phyloP scores from a whole-genome alignment of 2,329 filamentous ascomycete species.

The Aspergillus melleus region DNA sequence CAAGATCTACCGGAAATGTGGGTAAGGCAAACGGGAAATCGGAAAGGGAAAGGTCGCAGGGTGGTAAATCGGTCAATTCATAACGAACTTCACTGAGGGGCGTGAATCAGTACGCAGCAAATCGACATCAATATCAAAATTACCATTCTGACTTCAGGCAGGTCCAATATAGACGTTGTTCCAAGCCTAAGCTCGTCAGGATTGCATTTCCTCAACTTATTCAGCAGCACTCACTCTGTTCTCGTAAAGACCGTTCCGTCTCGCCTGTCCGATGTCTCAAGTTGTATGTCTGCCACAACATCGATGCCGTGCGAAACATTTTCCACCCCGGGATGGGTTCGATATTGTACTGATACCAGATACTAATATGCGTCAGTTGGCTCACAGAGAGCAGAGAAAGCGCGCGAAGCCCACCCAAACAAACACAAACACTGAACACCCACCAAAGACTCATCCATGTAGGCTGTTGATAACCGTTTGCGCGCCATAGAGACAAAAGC shows the following conservation, averaged over 20 bases:
- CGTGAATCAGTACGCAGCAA: not conserved
- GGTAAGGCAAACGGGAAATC: conserved; percentile 27
- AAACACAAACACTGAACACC: conserved; percentile 26
- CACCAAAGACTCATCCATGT: conserved; percentile 23
- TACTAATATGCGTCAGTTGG: conserved; percentile 13
- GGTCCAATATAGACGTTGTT: conserved; percentile 28
- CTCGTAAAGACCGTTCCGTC: conserved; percentile 20
- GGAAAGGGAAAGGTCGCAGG: conserved; percentile 25
- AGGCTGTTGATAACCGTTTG: conserved; percentile 24
- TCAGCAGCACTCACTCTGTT: conserved; percentile 20
- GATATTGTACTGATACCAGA: conserved; percentile 29
- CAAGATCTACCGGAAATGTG: conserved; percentile 20
- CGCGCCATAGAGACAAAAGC: conserved; percentile 23
- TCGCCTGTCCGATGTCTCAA: conserved; percentile 23
- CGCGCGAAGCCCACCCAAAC: conserved; percentile 18
- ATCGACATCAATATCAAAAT: not conserved
- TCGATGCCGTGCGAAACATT: conserved; percentile 27
- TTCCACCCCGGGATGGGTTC: conserved; percentile 28
- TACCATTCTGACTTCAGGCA: conserved; percentile 29
- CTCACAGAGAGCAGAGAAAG: not conserved
- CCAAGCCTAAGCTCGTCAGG: conserved; percentile 14
- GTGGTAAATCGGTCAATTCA: conserved; percentile 24
- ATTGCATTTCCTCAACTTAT: conserved; percentile 7
- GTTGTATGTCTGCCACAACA: conserved; percentile 28
- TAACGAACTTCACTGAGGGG: conserved; percentile 27